Evolutionary conservation across 106 monocot genomes (phyloP).

Genomic region (Agapanthus africanus): DNA sequence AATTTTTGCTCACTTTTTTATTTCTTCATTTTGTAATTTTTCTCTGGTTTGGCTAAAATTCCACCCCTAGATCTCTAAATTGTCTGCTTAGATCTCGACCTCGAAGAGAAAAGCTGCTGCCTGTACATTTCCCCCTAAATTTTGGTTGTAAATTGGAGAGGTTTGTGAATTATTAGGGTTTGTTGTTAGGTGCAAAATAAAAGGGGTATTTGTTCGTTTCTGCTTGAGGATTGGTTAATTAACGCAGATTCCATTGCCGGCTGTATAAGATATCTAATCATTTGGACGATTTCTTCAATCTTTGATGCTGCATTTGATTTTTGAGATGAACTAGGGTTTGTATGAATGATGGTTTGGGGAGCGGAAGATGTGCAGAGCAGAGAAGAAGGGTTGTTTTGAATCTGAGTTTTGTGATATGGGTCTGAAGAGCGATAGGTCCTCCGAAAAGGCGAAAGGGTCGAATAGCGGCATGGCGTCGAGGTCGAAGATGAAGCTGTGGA

Average conservation of each 20-base stretch:
- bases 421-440: constrained; percentile 19
- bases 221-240: background rate
- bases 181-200: background rate
- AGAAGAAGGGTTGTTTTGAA: constrained; percentile 10
- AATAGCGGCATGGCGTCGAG: constrained; percentile 22
- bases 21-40: background rate
- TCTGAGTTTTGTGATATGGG: constrained; percentile 4
- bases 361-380: constrained; percentile 3
- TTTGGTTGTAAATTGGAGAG: background rate
- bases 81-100: background rate
- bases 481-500: constrained; percentile 75
- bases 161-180: background rate
- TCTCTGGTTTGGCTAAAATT: background rate
- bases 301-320: constrained; percentile 9
- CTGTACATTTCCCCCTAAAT: background rate
- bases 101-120: background rate
- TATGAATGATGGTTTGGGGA: constrained; percentile 9
- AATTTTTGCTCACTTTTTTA: no score
- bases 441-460: constrained; percentile 12
- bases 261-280: no score
- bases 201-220: background rate
- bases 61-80: background rate
- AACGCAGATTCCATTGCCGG: background rate
- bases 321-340: constrained; percentile 4
- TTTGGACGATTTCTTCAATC: no score